Base-by-base conservation (phyloP, 331 rosid species). In the Pyracantha coccinea region DNA sequence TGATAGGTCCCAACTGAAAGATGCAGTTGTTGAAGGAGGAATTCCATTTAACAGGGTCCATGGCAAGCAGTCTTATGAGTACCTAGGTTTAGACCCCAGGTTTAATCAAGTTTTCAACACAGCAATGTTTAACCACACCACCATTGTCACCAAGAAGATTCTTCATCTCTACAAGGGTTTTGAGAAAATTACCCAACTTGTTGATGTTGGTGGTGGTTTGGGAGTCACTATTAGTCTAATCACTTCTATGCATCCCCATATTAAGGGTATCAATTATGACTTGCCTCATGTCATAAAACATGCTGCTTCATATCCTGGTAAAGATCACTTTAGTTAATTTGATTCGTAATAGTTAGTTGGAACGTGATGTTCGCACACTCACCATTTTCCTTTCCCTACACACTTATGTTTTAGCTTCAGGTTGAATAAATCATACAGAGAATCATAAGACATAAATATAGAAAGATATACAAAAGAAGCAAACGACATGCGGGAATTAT, bases 11-110 rank as follows among this genome's bases (percentile, higher is more conserved):
- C 65, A 77, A 23, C 52, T 82, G 66, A 82, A 82, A 41, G 79
- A 35, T 61, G 82, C 73, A 13, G 23, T 81, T 66, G 61, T 76
- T n/a, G 85, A 82, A 47, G 85, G 85, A 27, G 85, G 85, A 61
- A 69, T 78, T 58, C 80, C 82, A 14, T 82, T 78, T 12, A 62
- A 82, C 21, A 74, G 65, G 70, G 80, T 44, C 14, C 20, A 83
- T 68, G 83, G 81, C 23, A 50, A 2, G 29, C 27, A 59, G 17
- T 72, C 68, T 14, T 79, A 66, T 58, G 81, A 75, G 63, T 79
- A 83, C 44, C 58, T 65, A 9, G 57, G 52, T 8, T 45, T 25
- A 58, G 79, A 79, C 6, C 28, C 13, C 13, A 79, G 75, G 65
- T 79, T 71, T 15, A 75, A 75, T 57, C 54, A 70, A n/a, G 76